These are phyloP conservation scores for Fusarium mangiferae DNA, from an alignment of 2,329 filamentous ascomycete genomes.

Conservation along the genomic window DNA sequence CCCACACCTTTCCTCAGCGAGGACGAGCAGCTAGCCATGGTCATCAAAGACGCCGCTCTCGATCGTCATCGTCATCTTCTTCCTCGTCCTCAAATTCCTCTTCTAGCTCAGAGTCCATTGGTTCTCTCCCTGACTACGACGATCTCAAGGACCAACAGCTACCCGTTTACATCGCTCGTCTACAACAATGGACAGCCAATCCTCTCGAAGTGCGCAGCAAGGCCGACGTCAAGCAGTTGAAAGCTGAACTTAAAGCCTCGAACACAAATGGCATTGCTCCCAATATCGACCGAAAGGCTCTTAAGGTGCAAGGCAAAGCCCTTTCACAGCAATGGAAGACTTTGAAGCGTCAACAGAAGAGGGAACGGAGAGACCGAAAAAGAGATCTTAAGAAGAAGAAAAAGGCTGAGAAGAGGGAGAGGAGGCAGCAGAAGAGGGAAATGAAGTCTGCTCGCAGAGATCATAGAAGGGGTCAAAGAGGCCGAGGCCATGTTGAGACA, in stretches of 20 bases:
- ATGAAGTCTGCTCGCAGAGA: slow-evolving; percentile 46
- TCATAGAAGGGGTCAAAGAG: slow-evolving; percentile 36
- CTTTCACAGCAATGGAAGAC: slow-evolving; percentile 56
- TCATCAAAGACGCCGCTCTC: slow-evolving; percentile 37
- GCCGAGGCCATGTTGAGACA: slow-evolving; percentile 12
- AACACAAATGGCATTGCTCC: slow-evolving; percentile 33
- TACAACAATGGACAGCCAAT: slow-evolving; percentile 61
- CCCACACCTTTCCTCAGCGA: neutral
- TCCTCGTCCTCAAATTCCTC: slow-evolving; percentile 46
- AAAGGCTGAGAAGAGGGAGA: slow-evolving; percentile 49
- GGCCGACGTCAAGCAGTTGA: slow-evolving; percentile 55
- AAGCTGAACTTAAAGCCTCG: slow-evolving; percentile 56
- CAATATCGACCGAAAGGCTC: slow-evolving; percentile 44
- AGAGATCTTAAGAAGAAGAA: slow-evolving; percentile 44
- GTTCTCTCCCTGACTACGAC: slow-evolving; percentile 65
- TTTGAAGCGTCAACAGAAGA: slow-evolving; percentile 47
- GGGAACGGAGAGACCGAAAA: slow-evolving; percentile 46
- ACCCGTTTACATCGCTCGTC: slow-evolving; percentile 55
- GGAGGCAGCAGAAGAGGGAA: slow-evolving; percentile 46
- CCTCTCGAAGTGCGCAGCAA: slow-evolving; percentile 62
- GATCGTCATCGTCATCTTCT: slow-evolving; percentile 51
- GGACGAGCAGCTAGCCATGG: slow-evolving; percentile 24
- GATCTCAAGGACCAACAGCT: slow-evolving; percentile 61
- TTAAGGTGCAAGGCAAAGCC: slow-evolving; percentile 57
- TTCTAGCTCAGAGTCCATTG: slow-evolving; percentile 54